A percentile compares a stretch with the other conserved stretches of the same genome.
Evolutionary conservation across 495 filamentous ascomycete genomes (phyloP).

Genomic region (Xylaria longipes): DNA sequence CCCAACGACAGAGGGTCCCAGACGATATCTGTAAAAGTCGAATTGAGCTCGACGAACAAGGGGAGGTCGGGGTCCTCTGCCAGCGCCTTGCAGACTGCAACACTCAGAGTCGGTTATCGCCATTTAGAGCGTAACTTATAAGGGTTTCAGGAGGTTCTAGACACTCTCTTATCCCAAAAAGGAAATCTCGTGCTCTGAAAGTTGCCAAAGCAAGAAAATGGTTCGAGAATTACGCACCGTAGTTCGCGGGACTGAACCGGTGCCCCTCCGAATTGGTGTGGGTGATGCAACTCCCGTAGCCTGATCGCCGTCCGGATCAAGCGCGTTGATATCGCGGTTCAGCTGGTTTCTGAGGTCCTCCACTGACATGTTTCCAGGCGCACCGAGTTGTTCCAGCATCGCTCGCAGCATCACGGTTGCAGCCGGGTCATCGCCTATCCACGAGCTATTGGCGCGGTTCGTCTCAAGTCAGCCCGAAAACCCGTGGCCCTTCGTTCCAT

Average conservation of each 20-base stretch:
- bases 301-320: constrained; percentile 39
- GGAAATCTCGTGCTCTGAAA: no score
- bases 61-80: constrained; percentile 43
- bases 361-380: constrained; percentile 33
- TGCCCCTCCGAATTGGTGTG: constrained; percentile 41
- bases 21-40: constrained; percentile 38
- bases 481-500: constrained; percentile 45
- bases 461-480: constrained; percentile 47
- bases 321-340: constrained; percentile 35
- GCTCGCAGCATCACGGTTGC: constrained; percentile 46
- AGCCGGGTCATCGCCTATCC: constrained; percentile 39
- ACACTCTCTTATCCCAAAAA: no score
- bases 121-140: no score
- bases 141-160: no score
- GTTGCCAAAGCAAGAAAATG: no score
- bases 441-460: constrained; percentile 44
- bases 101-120: no score
- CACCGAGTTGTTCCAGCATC: constrained; percentile 41
- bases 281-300: constrained; percentile 39
- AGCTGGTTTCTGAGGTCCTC: constrained; percentile 27
- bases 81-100: constrained; percentile 43
- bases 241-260: constrained; percentile 45
- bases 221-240: no score
- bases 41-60: constrained; percentile 42
- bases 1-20: constrained; percentile 38